Percentiles rank a stretch among this genome's conserved stretches.
Conservation (phyloP, 108 stramenopile genomes). For the Cyclostephanos invisitatus region DNA sequence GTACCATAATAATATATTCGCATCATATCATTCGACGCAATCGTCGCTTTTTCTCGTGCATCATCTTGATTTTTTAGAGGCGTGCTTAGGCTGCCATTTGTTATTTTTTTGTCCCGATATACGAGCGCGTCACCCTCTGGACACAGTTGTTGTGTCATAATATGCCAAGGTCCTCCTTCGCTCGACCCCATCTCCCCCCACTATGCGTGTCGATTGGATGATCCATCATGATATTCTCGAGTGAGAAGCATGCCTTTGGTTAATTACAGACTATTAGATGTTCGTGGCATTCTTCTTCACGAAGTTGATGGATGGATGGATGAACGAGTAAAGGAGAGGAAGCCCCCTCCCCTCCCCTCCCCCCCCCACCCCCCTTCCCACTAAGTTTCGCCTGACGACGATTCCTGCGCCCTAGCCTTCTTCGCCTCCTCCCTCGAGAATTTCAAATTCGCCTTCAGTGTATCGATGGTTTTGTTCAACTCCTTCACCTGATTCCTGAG, state of each 20-base stretch:
- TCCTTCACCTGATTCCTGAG: conserved; percentile 59
- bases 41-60: neutral
- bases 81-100: neutral
- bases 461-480: conserved; percentile 39
- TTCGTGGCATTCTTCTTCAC: no score
- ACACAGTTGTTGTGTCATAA: no score
- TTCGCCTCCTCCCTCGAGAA: conserved; percentile 23
- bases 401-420: neutral
- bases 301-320: no score
- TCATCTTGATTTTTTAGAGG: neutral
- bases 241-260: no score
- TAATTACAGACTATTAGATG: no score
- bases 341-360: neutral
- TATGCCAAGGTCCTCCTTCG: no score
- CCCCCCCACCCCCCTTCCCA: no score
- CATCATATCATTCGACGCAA: neutral
- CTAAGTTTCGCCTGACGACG: neutral
- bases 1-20: neutral
- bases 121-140: neutral
- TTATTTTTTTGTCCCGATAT: neutral
- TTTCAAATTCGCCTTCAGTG: conserved; percentile 36
- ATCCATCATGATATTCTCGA: no score
- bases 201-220: no score
- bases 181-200: neutral
- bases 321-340: no score